Evolutionary conservation across 2,329 filamentous ascomycete species (phyloP), one percentile per base, ranked within the genome.

Genomic region (Tolypocladium pustulatum): DNA sequence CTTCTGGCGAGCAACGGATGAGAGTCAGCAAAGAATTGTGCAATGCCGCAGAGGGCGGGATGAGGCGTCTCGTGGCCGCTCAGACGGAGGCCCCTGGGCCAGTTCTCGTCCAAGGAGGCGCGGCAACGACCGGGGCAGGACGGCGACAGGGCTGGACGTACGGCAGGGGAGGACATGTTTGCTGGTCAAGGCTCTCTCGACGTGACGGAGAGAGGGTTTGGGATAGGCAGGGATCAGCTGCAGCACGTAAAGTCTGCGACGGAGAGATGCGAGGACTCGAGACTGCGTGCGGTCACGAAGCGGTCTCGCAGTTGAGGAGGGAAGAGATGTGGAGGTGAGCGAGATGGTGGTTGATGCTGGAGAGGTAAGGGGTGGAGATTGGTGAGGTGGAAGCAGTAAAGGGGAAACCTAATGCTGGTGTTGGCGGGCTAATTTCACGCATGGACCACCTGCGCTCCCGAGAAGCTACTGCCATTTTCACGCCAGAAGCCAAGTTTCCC

Each of bases 1-100:
- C 78, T 95, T 90, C 86, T 91, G 43, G 30, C 49, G 41, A 55
- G 76, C 62, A 59, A 58, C 30, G 34, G 59, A 30, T 59, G 55
- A 57, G 52, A 34, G 66, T 74, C 59, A 74, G 70, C 64, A 60
- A 61, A 38, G 62, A 6, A 22, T 22, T 6, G 30, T 43, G 22
- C 37, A 30, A 10, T 4, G 37, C 49, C 9, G 15, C 49, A 36
- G 49, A 32, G 8, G 25, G 46, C 27, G 46, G 15, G 27, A 51
- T 4, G 7, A 10, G 22, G 20, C 49, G 20, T n/a, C 30, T 34
- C 30, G 49, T 2, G 4, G 30, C 4, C 20, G 46, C 17, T 12
- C 17, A 13, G 10, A 4, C 4, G 30, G 20, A 13, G 20, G 49
- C 20, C 36, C 20, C 30, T 15, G 30, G 20, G 49, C 49, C 49